A percentile compares a stretch with the other conserved stretches of the same genome.
Evolutionary conservation across 2,329 filamentous ascomycete species (phyloP).

Genomic region (Verticillium tricorpus): DNA sequence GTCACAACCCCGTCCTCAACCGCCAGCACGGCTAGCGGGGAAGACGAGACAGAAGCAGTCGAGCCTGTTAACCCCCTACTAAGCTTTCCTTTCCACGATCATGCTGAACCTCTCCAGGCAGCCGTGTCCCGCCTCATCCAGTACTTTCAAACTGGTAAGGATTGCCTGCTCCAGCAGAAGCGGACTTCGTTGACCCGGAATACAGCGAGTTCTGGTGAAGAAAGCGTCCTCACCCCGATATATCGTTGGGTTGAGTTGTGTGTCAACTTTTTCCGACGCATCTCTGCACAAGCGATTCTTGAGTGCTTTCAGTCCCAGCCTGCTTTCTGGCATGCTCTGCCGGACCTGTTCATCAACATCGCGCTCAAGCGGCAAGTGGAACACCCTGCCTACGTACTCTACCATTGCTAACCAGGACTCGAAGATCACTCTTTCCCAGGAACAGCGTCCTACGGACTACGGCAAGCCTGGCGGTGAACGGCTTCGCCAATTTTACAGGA

Average conservation of each 20-base stretch:
- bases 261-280: background rate
- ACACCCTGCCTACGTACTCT: background rate
- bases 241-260: background rate
- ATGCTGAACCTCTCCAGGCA: background rate
- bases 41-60: background rate
- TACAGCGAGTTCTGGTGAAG: background rate
- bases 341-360: conserved; percentile 41
- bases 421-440: background rate
- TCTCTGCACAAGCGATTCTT: background rate
- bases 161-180: background rate
- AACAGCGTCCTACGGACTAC: background rate
- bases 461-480: background rate
- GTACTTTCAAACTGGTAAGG: background rate
- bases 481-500: background rate
- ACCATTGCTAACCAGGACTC: background rate
- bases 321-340: conserved; percentile 48
- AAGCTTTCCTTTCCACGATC: background rate
- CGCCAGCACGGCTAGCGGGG: background rate
- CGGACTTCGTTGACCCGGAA: background rate
- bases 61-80: background rate
- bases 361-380: conserved; percentile 14
- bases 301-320: conserved; percentile 23
- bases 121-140: background rate
- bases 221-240: background rate
- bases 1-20: background rate